Evolutionary conservation across 495 filamentous ascomycete species (phyloP), one percentile per base, ranked within the genome.

Genomic region (Parathielavia appendiculata): DNA sequence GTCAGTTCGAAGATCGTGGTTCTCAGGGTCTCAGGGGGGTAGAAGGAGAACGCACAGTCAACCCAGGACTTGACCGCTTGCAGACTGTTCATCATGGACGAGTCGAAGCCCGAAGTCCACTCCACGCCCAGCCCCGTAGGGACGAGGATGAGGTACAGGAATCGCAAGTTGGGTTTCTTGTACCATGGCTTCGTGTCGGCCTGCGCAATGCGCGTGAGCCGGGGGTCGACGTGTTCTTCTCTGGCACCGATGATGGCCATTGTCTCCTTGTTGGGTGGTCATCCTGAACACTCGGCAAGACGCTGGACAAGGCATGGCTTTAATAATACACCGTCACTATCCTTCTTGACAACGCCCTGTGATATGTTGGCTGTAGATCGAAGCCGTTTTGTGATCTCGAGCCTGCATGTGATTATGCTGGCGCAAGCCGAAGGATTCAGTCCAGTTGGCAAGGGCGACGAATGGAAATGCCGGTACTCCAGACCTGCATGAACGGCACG

Each of bases 21-120:
- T 20, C 6, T 10, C 1, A 36, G 5, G 16, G 34, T 4, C 10
- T 2, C 12, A 46, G 22, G 17, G 5, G 26, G n/a, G n/a, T n/a
- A n/a, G n/a, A 48, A 74, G 32, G 46, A 38, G 40, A 44, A 71
- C 76, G 52, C 57, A 82, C 81, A 85, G 22, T 71, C 63, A 52
- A 79, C 73, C 83, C 81, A 86, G 17, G 76, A 74, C 17, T 73
- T 66, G 19, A 84, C 78, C 49, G 81, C 83, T 64, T 87, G 81
- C 11, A 86, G 70, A 5, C 79, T 77, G 64, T 85, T 87, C 73
- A 85, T 84, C 68, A 86, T 83, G 58, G 81, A 80, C 16, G 79
- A 81, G 66, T 86, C 81, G 61, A 85, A 86, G 5, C 83, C 82
- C 17, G 82, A 86, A 0, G 84, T 88, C 73, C 84, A 82, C 66